Base-by-base conservation (phyloP, 257 asterid genomes). In the Ilex aquifolium region DNA sequence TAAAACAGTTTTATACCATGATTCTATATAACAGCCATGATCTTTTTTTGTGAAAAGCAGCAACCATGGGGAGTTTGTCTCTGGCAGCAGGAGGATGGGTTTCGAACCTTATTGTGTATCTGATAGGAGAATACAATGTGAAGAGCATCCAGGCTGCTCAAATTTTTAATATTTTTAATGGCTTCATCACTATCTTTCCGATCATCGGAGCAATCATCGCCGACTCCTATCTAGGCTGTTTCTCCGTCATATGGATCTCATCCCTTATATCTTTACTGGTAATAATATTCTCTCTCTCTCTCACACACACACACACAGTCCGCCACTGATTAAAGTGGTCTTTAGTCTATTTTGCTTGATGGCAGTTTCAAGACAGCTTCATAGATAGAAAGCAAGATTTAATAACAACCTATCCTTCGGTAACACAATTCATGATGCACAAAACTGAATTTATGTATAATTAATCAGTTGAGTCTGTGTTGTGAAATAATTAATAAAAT, bases 131-230 rank as follows among this genome's bases (percentile, higher is more conserved):
- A 46, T 90, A 81, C 80, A 87, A 87, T 65, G 71, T 85, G 15
- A 83, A 82, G 74, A 85, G 87, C 71, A 86, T 87, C 51, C 79
- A 73, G 67, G 95, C 97, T 13, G 95, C 97, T 7, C 81, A 90
- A 71, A 67, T 87, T 9, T 87, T 62, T 67, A 90, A 90, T 53
- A 68, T 83, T 29, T 86, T 85, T 7, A 85, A 81, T 65, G 97
- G 95, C 40, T 82, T 85, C 75, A 83, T 81, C 32, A 79, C 93
- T 51, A 73, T 90, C 66, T 78, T 90, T 40, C 95, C 97, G 1
- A 77, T 90, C 12, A 66, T 82, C 44, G 88, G 85, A 8, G 97
- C 97, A 6, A 75, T 90, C 12, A 49, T 85, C 10, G 95, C 97
- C 0, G 97, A 90, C 71, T 87, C 95, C 17, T 85, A 57, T 44